Evolutionary conservation across 306 rosid genomes (phyloP).

Genomic region (Dryas alaskensis): DNA sequence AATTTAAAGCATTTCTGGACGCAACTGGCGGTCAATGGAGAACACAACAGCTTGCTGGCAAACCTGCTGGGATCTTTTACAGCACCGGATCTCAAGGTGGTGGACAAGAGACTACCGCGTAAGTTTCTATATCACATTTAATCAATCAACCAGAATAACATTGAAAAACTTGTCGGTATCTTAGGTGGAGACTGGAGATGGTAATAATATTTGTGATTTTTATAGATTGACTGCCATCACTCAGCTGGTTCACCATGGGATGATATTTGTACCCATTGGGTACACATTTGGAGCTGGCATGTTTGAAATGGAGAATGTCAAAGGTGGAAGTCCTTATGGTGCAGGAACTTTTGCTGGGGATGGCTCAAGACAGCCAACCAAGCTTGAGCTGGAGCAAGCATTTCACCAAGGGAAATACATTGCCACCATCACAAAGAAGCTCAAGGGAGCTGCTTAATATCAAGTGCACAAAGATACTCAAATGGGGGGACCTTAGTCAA

Average conservation of each 20-base stretch:
- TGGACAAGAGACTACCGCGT: conserved; percentile 99
- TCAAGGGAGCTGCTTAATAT: conserved; percentile 66
- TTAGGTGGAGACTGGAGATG: not conserved
- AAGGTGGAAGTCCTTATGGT: conserved; percentile 96
- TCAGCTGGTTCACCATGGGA: conserved; percentile 93
- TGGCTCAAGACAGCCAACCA: conserved; percentile 80
- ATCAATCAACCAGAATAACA: not conserved
- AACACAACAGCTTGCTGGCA: conserved; percentile 87
- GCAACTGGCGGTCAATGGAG: conserved; percentile 93
- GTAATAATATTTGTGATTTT: conserved; percentile 11
- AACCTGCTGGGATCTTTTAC: conserved; percentile 90
- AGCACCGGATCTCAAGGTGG: conserved; percentile 98
- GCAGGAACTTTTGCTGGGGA: conserved; percentile 94
- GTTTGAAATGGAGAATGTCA: conserved; percentile 93
- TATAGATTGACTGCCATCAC: conserved; percentile 89
- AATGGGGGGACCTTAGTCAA: conserved; percentile 37
- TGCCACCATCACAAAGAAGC: conserved; percentile 88
- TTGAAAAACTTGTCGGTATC: not conserved
- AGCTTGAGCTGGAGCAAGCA: conserved; percentile 83
- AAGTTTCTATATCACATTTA: conserved; percentile 29
- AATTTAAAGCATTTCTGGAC: conserved; percentile 85
- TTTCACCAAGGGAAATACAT: conserved; percentile 90
- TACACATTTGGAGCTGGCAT: conserved; percentile 92
- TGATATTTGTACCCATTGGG: conserved; percentile 87
- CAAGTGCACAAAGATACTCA: conserved; percentile 25